These are phyloP conservation scores for Gnaphalium uliginosum DNA, from an alignment of 129 eudicot species.

Conservation along the genomic window DNA sequence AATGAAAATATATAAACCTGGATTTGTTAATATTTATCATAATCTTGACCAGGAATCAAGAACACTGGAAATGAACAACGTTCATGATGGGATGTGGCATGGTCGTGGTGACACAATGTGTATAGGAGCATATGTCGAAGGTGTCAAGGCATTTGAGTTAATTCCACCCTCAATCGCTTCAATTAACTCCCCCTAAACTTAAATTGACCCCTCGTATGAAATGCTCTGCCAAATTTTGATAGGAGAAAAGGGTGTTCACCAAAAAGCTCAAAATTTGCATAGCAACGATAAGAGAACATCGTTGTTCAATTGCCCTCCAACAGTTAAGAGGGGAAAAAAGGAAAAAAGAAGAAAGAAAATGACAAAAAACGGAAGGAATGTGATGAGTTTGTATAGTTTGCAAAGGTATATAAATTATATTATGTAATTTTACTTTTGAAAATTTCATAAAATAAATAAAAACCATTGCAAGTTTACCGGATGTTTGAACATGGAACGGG, in stretches of 20 bases:
- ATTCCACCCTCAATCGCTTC: slow-evolving; percentile 59
- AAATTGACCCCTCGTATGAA: neutral
- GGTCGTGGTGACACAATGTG: slow-evolving; percentile 94
- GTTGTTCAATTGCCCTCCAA: slow-evolving; percentile 18
- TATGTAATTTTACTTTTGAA: slow-evolving; percentile 15
- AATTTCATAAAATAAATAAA: neutral
- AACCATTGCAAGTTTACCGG: neutral
- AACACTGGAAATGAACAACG: slow-evolving; percentile 88
- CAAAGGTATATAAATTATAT: neutral
- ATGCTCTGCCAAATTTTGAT: slow-evolving; percentile 6
- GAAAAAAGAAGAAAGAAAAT: neutral
- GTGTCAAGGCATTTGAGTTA: slow-evolving; percentile 52
- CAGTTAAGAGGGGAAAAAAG: neutral
- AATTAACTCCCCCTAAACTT: slow-evolving; percentile 43
- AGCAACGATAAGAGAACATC: neutral
- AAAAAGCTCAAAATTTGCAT: slow-evolving; percentile 8
- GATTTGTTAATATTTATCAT: neutral
- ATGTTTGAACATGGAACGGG: neutral
- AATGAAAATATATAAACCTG: neutral
- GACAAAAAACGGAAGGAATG: neutral
- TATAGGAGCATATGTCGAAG: slow-evolving; percentile 65
- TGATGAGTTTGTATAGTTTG: slow-evolving; percentile 27
- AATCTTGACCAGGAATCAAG: slow-evolving; percentile 66
- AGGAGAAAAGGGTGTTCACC: neutral
- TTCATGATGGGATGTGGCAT: slow-evolving; percentile 87